Percentiles rank a stretch among this genome's conserved stretches.
These are phyloP conservation scores for Triadica sebifera DNA, from an alignment of 345 rosid genomes.

Conservation along the genomic window DNA sequence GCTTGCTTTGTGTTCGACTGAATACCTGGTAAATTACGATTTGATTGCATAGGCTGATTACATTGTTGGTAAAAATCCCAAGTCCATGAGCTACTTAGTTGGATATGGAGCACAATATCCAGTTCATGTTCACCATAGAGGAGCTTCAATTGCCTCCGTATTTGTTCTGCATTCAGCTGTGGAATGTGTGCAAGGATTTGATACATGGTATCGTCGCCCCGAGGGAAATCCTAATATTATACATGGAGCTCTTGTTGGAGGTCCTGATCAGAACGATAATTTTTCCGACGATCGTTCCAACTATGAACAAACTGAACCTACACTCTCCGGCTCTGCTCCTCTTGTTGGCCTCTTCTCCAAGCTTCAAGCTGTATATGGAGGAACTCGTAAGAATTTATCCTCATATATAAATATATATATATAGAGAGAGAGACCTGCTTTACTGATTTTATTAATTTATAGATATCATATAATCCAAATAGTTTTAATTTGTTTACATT, in stretches of 20 bases:
- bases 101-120: conserved; percentile 29
- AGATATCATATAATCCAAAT: too few relatives aligned
- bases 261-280: conserved; percentile 31
- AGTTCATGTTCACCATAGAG: conserved; percentile 31
- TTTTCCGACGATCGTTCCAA: conserved; percentile 26
- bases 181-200: conserved; percentile 31
- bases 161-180: conserved; percentile 17
- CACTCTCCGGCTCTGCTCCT: conserved; percentile 24
- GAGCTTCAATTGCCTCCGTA: conserved; percentile 31
- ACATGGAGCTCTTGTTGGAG: conserved; percentile 32
- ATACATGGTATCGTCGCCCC: conserved; percentile 26
- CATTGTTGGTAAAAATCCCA: conserved; percentile 30
- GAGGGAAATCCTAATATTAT: conserved; percentile 29
- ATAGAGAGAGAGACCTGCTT: too few relatives aligned
- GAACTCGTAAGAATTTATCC: conserved; percentile 4
- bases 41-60: conserved; percentile 24
- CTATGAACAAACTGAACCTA: conserved; percentile 33
- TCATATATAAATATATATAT: neutral
- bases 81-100: conserved; percentile 28
- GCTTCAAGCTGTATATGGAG: conserved; percentile 19
- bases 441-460: too few relatives aligned
- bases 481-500: too few relatives aligned
- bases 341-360: conserved; percentile 35
- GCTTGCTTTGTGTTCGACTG: too few relatives aligned
- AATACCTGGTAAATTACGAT: too few relatives aligned